These are phyloP conservation scores for Suillus discolor DNA, from an alignment of 768 basidiomycete species.

Conservation along the genomic window DNA sequence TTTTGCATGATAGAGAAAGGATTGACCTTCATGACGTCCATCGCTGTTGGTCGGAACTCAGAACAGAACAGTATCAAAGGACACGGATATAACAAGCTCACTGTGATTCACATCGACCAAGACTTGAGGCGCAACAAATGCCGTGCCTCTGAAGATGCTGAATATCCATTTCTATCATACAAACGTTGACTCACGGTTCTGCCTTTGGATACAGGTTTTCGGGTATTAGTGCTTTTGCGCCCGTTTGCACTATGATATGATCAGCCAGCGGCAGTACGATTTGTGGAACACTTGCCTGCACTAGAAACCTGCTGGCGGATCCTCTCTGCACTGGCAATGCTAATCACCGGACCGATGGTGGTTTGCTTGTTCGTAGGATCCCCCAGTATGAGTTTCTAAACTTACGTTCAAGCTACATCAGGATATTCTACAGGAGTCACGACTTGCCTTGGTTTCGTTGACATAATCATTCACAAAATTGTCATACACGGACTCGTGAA, in stretches of 20 bases:
- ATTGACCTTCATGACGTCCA: conserved; percentile 89
- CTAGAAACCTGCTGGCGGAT: conserved; percentile 88
- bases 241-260: conserved; percentile 58
- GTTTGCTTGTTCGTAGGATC: conserved; percentile 77
- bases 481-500: conserved; percentile 83
- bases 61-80: conserved; percentile 12
- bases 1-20: background rate
- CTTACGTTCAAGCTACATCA: background rate
- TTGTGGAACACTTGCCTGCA: conserved; percentile 59
- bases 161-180: conserved; percentile 9
- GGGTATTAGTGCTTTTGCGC: conserved; percentile 76
- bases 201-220: conserved; percentile 69
- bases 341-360: conserved; percentile 92
- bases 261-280: background rate
- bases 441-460: conserved; percentile 66
- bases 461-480: conserved; percentile 75
- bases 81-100: conserved; percentile 40
- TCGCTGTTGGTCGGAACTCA: conserved; percentile 46
- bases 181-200: conserved; percentile 50
- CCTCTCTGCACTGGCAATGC: conserved; percentile 77
- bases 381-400: conserved; percentile 78
- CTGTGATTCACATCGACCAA: conserved; percentile 87
- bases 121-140: conserved; percentile 91
- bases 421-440: background rate
- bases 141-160: conserved; percentile 57